phyloP scores from a whole-genome alignment of 75 land plant species.

The Pinus albicaulis region DNA sequence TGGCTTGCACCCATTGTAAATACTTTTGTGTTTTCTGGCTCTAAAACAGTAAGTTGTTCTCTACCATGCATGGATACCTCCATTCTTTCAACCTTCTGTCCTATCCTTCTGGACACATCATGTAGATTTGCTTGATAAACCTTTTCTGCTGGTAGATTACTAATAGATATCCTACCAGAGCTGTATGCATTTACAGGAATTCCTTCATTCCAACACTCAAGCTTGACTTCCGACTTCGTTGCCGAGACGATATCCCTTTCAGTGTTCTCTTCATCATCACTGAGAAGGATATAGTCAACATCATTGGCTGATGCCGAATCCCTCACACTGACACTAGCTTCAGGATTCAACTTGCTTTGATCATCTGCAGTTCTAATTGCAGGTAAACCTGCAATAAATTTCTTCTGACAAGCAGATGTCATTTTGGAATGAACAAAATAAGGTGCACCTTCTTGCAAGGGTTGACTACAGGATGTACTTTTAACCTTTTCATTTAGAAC shows the following conservation, averaged over 20 bases:
- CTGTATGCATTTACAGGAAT: background rate
- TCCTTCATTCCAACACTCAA: background rate
- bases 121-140: background rate
- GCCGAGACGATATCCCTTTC: background rate
- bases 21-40: background rate
- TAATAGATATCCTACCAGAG: background rate
- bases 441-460: background rate
- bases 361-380: background rate
- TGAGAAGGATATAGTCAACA: conserved; percentile 24
- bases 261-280: conserved; percentile 40
- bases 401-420: background rate
- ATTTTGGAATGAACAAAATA: background rate
- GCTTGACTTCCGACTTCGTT: background rate
- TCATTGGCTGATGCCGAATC: conserved; percentile 5
- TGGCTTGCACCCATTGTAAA: background rate
- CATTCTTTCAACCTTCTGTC: background rate
- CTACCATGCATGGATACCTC: background rate
- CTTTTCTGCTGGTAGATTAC: conserved; percentile 3
- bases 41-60: background rate
- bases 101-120: background rate
- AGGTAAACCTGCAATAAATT: background rate
- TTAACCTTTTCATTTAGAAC: background rate
- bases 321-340: conserved; percentile 3
- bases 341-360: background rate
- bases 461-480: background rate